Base-by-base conservation (phyloP, 371 early-diverging fungal genomes). In the Lichtheimia corymbifera region DNA sequence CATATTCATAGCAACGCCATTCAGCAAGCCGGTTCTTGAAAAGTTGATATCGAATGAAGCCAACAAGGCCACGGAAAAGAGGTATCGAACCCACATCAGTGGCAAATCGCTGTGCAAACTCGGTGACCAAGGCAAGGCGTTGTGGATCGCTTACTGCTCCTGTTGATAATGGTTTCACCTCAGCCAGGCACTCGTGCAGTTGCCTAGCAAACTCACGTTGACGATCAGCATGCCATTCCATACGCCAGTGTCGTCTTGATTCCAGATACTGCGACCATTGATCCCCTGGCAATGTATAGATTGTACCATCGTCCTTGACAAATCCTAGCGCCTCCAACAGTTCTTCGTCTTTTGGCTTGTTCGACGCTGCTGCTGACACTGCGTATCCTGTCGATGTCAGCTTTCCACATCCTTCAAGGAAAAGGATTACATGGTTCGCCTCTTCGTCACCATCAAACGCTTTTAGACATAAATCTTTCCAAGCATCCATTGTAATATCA, bases 401-500 rank as follows among this genome's bases (percentile, higher is more conserved):
- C 15, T 43, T 24, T 15, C 62, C 62, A 42, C 58, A 61, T 5
- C 59, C 55, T 17, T 74, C 71, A 12, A 74, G 18, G 56, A 64
- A 71, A 4, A 74, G 18, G 6, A 74, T 51, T n/a, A 71, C 50
- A 24, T 74, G 62, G 41, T 59, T 65, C 20, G 71, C 63, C 25
- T 18, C 20, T 27, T 42, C 17, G 42, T 74, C 65, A 24, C 62
- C 59, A 18, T 68, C 58, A 51, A 74, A 74, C 3, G 67, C 71
- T 2, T 62, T 51, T 9, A 42, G 24, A 56, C 68, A 67, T n/a
- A 66, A 49, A 4, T 54, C 47, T 4, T 47, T 25, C 74, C 74
- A 74, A 20, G 45, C 50, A 11, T 68, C 65, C 67, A 67, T 67
- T 35, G 35, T 35, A 35, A 35, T 35, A 35, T 35, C 35, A 35